Conservation (phyloP, 176 grass and related monocot species). For the Rhynchospora pubera region DNA sequence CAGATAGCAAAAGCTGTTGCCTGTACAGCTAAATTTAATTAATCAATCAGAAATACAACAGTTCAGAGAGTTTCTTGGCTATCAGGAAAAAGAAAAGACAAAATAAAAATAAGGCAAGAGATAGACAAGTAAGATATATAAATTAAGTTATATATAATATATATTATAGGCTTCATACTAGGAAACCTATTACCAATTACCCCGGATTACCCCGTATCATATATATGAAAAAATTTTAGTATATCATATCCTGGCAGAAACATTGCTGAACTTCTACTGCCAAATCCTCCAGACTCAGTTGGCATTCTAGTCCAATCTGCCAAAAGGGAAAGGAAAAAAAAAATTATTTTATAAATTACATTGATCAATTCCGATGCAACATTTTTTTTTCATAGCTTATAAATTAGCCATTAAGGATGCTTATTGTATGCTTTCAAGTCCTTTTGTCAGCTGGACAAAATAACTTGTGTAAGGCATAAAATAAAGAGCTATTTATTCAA, state of each 20-base stretch:
- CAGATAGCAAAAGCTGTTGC: neutral
- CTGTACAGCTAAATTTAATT: slow-evolving; percentile 7
- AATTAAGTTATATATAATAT: neutral
- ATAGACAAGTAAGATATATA: too few relatives aligned
- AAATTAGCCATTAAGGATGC: neutral
- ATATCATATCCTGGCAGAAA: slow-evolving; percentile 42
- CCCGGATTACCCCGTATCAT: neutral
- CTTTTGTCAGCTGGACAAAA: neutral
- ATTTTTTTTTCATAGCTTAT: neutral
- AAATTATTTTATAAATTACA: neutral
- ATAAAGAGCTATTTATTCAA: neutral
- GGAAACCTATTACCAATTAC: neutral
- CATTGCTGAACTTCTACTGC: slow-evolving; percentile 68
- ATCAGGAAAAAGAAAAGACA: too few relatives aligned
- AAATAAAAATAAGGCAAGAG: too few relatives aligned
- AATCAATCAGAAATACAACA: too few relatives aligned
- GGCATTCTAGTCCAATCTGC: slow-evolving; percentile 87
- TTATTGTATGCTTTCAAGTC: neutral
- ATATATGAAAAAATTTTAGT: slow-evolving; percentile 8
- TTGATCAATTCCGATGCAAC: neutral
- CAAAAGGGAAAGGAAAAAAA: neutral
- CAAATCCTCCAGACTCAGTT: slow-evolving; percentile 88
- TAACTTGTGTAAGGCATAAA: neutral
- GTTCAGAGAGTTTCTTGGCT: too few relatives aligned
- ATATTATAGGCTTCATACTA: neutral